Evolutionary conservation across 192 early-diverging fungal species (phyloP), one percentile per base, ranked within the genome.

Genomic region (Entomortierella beljakovae): DNA sequence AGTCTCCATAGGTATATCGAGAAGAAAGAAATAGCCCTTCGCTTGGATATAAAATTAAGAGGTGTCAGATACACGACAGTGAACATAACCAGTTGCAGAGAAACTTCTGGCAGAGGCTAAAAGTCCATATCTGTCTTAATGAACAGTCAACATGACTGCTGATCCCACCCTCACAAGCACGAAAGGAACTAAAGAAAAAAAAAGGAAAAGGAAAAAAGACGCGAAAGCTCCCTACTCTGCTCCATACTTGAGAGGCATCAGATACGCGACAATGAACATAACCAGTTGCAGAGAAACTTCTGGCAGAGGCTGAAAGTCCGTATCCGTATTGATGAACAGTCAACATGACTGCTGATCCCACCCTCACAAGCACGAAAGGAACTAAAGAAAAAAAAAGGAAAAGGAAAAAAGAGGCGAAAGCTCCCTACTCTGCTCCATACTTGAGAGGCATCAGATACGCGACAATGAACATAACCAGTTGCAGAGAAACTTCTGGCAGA

Each of bases 161-260:
- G 35, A 43, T 33, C 35, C 28, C 51, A 38, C 29, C 23, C 28
- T 53, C 33, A 25, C 31, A 37, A 53, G n/a, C 62, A 64, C 3
- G 49, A 32, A 28, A 62, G 42, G 42, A 61, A 51, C 11, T 48
- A 49, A 48, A 63, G 16, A 20, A 63, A 63, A 63, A 2, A 51
- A 48, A 63, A 63, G 4, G 28, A 53, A 9, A 53, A 26, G 23
- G 9, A 9, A 5, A 46, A 46, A 20, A 20, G 3, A 5, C n/a
- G n/a, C n/a, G n/a, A 46, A 46, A 46, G 43, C 37, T 38, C 54
- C 35, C 29, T 18, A 13, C 42, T 46, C 59, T 46, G 38, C 42
- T 43, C 23, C 38, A 40, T 43, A 40, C 59, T 46, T 29, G 26
- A 46, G 43, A 59, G 57, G 59, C 42, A 61, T 61, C 59, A 61